Base-by-base conservation (phyloP, 2,329 filamentous ascomycete genomes). In the Colletotrichum filicis region DNA sequence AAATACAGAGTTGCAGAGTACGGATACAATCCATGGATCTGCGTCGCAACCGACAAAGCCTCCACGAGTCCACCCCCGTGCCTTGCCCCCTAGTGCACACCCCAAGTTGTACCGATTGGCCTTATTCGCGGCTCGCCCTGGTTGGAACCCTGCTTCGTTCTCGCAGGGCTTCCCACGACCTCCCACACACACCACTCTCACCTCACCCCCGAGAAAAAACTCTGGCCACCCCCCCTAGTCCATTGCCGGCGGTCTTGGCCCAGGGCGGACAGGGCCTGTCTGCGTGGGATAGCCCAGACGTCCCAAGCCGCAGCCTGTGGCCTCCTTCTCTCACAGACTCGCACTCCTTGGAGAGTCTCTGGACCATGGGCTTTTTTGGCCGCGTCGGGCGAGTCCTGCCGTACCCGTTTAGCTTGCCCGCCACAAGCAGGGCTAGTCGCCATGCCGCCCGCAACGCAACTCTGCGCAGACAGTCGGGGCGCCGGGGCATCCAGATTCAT, bases 401-500 rank as follows among this genome's bases (percentile, higher is more conserved):
- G 30, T 57, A 69, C 71, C 66, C 56, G 66, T 62, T 67, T 73
- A 73, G 71, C 56, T 66, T 65, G 71, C 66, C 71, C 71, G 71
- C 66, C 60, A 66, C 71, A 28, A 12, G 70, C 66, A 73, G 71
- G 66, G 71, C 71, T 73, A 71, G 66, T 71, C 66, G 68, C 16
- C 68, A 35, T 61, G 49, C 67, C 71, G 66, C 71, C 71, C 71
- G 71, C 71, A 73, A 70, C 66, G 66, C 69, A 73, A 73, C 71
- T 73, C 53, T 65, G 55, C 32, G 56, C 52, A 42, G 66, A 32
- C 32, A 62, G 66, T 35, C 49, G 24, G 52, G 32, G 52, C 62
- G 52, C 30, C 52, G 32, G 52, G 66, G 49, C 60, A 70, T 66
- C 56, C 66, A 60, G 66, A 71, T 73, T 73, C 67, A 73, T 71